These are phyloP conservation scores for Phytophthora podocarpi DNA, from an alignment of 352 stramenopile species.

Conservation along the genomic window DNA sequence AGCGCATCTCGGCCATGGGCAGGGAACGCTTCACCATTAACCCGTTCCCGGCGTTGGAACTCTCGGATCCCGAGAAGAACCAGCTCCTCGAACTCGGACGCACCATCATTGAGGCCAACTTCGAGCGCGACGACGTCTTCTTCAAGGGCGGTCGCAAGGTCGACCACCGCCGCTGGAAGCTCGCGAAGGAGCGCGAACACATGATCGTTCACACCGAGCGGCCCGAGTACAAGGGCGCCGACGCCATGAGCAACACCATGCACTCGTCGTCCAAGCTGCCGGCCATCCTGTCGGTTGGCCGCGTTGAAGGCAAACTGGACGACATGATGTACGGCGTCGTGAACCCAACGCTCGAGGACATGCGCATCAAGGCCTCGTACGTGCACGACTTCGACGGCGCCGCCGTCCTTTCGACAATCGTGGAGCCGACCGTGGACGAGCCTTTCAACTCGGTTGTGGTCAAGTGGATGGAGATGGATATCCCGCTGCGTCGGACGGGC, in stretches of 20 bases:
- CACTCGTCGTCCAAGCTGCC: slow-evolving; percentile 35
- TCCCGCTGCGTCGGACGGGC: slow-evolving; percentile 34
- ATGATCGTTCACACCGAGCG: slow-evolving; percentile 43
- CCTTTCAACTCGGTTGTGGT: slow-evolving; percentile 42
- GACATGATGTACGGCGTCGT: slow-evolving; percentile 62
- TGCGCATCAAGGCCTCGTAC: too few species aligned
- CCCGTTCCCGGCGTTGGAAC: slow-evolving; percentile 39
- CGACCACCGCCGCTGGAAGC: slow-evolving; percentile 39
- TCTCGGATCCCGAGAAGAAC: slow-evolving; percentile 40
- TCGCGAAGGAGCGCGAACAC: slow-evolving; percentile 39
- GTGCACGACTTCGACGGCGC: slow-evolving; percentile 39
- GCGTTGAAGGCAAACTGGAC: slow-evolving; percentile 37
- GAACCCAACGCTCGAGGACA: too few species aligned
- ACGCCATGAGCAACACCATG: slow-evolving; percentile 30
- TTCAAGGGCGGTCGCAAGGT: slow-evolving; percentile 36
- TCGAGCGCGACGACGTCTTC: slow-evolving; percentile 38
- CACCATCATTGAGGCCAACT: slow-evolving; percentile 43
- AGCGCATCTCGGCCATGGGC: slow-evolving; percentile 17
- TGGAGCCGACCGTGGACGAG: slow-evolving; percentile 32
- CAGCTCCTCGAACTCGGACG: slow-evolving; percentile 42
- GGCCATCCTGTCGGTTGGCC: slow-evolving; percentile 37
- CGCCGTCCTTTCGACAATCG: slow-evolving; percentile 40
- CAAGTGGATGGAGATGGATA: slow-evolving; percentile 55
- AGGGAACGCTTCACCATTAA: slow-evolving; percentile 46
- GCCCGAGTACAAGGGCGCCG: slow-evolving; percentile 33